These are phyloP conservation scores for Serendipita sp. DNA, from an alignment of 768 basidiomycete species.

Conservation along the genomic window DNA sequence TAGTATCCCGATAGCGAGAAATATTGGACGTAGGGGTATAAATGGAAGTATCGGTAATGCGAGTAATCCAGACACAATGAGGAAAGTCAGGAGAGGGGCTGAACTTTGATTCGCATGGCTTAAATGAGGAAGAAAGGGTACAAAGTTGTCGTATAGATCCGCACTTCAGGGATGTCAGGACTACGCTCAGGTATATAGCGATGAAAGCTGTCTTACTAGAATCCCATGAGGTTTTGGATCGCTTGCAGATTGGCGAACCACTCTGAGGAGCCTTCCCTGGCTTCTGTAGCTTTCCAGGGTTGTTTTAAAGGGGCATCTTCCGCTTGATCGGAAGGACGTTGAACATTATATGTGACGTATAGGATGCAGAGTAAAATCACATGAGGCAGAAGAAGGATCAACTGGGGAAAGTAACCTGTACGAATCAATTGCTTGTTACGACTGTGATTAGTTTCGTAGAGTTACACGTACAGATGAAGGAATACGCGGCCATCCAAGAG, in stretches of 20 bases:
- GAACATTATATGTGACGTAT: constrained; percentile 43
- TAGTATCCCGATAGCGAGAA: constrained; percentile 26
- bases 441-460: background rate
- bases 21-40: constrained; percentile 21
- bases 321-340: constrained; percentile 12
- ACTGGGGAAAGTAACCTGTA: constrained; percentile 60
- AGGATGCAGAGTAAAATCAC: constrained; percentile 44
- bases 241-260: constrained; percentile 82
- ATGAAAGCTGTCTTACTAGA: constrained; percentile 32
- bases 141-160: constrained; percentile 38
- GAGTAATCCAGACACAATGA: constrained; percentile 27
- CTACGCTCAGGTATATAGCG: background rate
- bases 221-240: constrained; percentile 84
- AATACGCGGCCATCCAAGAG: constrained; percentile 61
- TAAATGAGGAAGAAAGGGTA: constrained; percentile 36
- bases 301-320: constrained; percentile 20
- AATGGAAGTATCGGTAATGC: constrained; percentile 17
- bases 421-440: background rate
- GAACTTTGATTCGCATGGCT: constrained; percentile 38
- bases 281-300: constrained; percentile 14
- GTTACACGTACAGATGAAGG: constrained; percentile 52
- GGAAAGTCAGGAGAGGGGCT: constrained; percentile 32
- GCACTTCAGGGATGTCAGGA: constrained; percentile 26
- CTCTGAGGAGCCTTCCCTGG: constrained; percentile 49
- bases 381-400: constrained; percentile 57